These are phyloP conservation scores for Chaetomium fimeti DNA, from an alignment of 495 filamentous ascomycete genomes.

Conservation along the genomic window DNA sequence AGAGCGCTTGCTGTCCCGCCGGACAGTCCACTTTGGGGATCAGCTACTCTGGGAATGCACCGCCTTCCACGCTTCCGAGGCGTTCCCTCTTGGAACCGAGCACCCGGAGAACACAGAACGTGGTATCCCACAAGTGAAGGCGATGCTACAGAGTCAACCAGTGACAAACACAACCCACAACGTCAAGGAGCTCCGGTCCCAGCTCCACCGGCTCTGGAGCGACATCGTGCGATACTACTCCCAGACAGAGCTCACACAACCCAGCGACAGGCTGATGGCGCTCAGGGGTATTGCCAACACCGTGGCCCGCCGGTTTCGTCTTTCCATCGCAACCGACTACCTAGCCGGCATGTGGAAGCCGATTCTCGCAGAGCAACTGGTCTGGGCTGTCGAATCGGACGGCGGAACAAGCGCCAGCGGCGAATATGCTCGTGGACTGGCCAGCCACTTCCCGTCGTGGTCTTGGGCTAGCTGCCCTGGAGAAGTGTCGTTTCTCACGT, in stretches of 20 bases:
- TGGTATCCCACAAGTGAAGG: neutral
- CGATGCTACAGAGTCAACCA: neutral
- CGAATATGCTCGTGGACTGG: neutral
- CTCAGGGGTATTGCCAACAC: neutral
- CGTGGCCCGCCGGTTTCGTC: neutral
- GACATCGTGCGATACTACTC: neutral
- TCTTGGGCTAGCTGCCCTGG: constrained; percentile 1
- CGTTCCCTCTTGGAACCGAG: neutral
- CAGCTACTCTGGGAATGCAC: neutral
- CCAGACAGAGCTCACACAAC: neutral
- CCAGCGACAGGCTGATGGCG: neutral
- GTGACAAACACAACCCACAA: too few relatives aligned
- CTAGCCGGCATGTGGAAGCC: neutral
- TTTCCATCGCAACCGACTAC: neutral
- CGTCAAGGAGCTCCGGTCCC: neutral
- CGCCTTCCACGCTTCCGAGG: neutral
- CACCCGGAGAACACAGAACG: neutral
- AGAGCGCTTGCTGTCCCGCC: neutral
- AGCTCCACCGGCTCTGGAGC: neutral
- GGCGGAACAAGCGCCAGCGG: neutral
- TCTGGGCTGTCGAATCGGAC: neutral
- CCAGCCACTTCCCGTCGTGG: neutral
- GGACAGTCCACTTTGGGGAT: neutral
- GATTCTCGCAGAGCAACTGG: neutral
- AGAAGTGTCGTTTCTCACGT: neutral